phyloP scores from a whole-genome alignment of 106 monocot species.

The Gastrodia elata region DNA sequence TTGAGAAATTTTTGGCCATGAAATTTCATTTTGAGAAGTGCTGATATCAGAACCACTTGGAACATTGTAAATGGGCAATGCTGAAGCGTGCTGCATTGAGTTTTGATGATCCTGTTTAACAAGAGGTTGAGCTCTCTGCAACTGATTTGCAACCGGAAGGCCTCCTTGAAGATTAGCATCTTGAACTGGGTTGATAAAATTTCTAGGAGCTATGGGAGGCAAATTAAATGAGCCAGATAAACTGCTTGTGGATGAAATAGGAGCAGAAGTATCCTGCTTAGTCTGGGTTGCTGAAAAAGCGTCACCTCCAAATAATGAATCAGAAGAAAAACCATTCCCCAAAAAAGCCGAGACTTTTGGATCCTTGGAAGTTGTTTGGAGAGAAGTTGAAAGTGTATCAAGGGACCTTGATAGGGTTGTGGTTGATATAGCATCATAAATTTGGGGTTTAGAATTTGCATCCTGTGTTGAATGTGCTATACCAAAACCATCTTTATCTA shows the following conservation, averaged over 20 bases:
- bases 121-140: slow-evolving; percentile 28
- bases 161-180: slow-evolving; percentile 17
- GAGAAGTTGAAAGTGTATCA: slow-evolving; percentile 16
- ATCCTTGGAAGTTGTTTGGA: slow-evolving; percentile 33
- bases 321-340: slow-evolving; percentile 62
- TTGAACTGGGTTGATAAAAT: slow-evolving; percentile 26
- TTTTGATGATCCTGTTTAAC: slow-evolving; percentile 36
- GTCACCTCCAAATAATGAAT: slow-evolving; percentile 48
- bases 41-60: slow-evolving; percentile 25
- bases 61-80: slow-evolving; percentile 11
- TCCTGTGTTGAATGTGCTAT: slow-evolving; percentile 16
- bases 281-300: slow-evolving; percentile 36
- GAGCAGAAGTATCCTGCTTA: slow-evolving; percentile 28
- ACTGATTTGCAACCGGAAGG: slow-evolving; percentile 25
- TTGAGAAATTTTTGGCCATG: slow-evolving; percentile 81
- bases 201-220: slow-evolving; percentile 13
- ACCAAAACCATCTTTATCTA: slow-evolving; percentile 21
- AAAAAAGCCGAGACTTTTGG: slow-evolving; percentile 40
- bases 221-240: slow-evolving; percentile 17
- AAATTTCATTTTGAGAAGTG: slow-evolving; percentile 21
- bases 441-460: slow-evolving; percentile 25
- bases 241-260: slow-evolving; percentile 19
- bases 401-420: slow-evolving; percentile 22
- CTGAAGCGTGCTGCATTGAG: slow-evolving; percentile 12
- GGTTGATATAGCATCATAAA: slow-evolving; percentile 12